These are phyloP conservation scores for Aegilops tauschii DNA, from an alignment of 176 grass and related monocot genomes.

Conservation along the genomic window DNA sequence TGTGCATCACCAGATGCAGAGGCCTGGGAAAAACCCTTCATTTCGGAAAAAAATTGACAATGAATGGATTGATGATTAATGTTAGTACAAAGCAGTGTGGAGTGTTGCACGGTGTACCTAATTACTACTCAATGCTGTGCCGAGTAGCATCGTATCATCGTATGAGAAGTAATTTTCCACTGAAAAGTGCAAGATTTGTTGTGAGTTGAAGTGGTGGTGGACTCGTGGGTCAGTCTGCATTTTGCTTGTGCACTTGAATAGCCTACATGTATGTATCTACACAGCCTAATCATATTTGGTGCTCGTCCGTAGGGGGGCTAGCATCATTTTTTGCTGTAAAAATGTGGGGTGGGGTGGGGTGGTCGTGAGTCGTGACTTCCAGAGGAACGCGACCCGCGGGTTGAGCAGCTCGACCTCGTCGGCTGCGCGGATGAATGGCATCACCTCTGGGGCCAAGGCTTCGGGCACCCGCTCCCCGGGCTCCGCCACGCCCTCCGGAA, in stretches of 20 bases:
- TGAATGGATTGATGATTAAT: background rate
- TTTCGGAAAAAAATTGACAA: background rate
- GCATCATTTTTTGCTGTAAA: no score
- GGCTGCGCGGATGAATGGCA: slow-evolving; percentile 55
- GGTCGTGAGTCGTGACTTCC: slow-evolving; percentile 8
- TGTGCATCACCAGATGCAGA: no score
- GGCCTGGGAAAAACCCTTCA: no score
- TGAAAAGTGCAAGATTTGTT: background rate
- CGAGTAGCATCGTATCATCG: background rate
- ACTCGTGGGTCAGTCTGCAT: background rate
- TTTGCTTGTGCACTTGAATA: background rate
- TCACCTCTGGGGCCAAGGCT: slow-evolving; percentile 40
- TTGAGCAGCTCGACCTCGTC: slow-evolving; percentile 42
- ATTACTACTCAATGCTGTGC: background rate
- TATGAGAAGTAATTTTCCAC: background rate
- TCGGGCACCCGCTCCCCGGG: slow-evolving; percentile 38
- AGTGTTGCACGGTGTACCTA: background rate
- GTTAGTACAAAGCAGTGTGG: background rate
- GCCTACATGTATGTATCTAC: background rate
- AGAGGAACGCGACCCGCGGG: slow-evolving; percentile 46
- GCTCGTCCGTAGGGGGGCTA: no score
- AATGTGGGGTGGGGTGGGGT: background rate
- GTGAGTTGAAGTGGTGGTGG: background rate
- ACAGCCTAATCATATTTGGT: background rate
- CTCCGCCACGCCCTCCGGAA: slow-evolving; percentile 28